These are phyloP conservation scores for Fusarium floridanum DNA, from an alignment of 2,329 filamentous ascomycete species.

Conservation along the genomic window DNA sequence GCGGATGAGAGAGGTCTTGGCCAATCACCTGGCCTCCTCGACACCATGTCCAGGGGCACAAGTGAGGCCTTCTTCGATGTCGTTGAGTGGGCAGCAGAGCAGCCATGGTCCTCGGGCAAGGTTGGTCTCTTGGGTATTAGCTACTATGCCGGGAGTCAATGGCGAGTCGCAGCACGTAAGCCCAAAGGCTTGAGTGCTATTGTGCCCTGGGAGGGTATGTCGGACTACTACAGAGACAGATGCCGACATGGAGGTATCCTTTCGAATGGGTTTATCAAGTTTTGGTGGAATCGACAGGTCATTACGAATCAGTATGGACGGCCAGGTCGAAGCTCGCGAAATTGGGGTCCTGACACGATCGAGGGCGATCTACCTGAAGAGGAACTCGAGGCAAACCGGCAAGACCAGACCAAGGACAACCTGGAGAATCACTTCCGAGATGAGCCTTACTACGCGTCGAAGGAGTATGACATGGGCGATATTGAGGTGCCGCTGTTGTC, in stretches of 20 bases:
- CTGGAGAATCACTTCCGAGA: constrained; percentile 69
- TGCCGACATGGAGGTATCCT: constrained; percentile 73
- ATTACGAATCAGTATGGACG: constrained; percentile 74
- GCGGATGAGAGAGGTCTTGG: constrained; percentile 64
- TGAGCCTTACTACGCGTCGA: constrained; percentile 73
- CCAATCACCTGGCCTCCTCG: constrained; percentile 61
- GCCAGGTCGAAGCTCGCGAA: constrained; percentile 61
- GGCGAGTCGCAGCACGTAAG: constrained; percentile 61
- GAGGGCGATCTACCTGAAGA: constrained; percentile 70
- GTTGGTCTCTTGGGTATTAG: constrained; percentile 62
- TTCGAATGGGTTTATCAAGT: constrained; percentile 67
- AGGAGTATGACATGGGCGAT: constrained; percentile 73
- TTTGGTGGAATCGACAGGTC: constrained; percentile 47
- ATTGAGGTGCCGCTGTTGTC: constrained; percentile 76
- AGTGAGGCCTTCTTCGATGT: constrained; percentile 63
- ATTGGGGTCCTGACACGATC: constrained; percentile 68
- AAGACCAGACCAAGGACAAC: constrained; percentile 62
- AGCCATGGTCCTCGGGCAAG: constrained; percentile 61
- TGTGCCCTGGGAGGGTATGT: constrained; percentile 65
- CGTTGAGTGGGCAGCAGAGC: constrained; percentile 62
- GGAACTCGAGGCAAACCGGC: constrained; percentile 62
- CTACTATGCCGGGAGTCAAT: constrained; percentile 63
- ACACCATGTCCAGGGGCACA: constrained; percentile 63
- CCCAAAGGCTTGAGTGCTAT: constrained; percentile 63
- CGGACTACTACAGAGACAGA: constrained; percentile 67